Evolutionary conservation across 768 basidiomycete genomes (phyloP).

Genomic region (Lepiota venenata): DNA sequence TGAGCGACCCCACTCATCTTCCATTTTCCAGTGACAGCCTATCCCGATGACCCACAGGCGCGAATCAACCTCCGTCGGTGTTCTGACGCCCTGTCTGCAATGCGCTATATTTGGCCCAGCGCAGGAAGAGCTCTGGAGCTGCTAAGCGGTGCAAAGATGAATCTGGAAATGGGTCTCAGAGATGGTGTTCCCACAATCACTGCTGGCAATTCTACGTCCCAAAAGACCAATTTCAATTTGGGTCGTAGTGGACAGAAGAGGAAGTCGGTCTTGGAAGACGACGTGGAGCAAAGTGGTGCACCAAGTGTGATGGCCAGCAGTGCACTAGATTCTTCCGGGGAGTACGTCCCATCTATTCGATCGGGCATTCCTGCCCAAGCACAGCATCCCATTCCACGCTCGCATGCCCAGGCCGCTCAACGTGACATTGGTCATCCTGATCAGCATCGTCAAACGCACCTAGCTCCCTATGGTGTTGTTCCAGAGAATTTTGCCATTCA

Average conservation of each 20-base stretch:
- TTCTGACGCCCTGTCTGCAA: constrained; percentile 60
- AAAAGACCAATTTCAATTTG: constrained; percentile 5
- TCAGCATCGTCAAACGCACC: not conserved
- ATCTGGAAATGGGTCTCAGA: constrained; percentile 20
- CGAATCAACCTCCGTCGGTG: constrained; percentile 59
- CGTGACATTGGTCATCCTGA: not conserved
- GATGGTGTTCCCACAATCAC: constrained; percentile 16
- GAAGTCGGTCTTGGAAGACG: constrained; percentile 37
- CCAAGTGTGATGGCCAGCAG: constrained; percentile 2
- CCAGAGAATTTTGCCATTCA: constrained; percentile 7
- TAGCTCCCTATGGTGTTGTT: not conserved
- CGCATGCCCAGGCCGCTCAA: not conserved
- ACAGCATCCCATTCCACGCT: constrained; percentile 2
- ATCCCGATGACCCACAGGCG: constrained; percentile 69
- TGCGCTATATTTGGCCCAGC: constrained; percentile 74
- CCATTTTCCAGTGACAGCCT: constrained; percentile 47
- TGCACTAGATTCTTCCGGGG: constrained; percentile 1
- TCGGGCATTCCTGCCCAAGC: not conserved
- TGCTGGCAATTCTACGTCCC: not conserved
- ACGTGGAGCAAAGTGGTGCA: not conserved
- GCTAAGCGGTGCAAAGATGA: constrained; percentile 58
- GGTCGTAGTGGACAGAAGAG: constrained; percentile 49
- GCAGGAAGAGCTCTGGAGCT: constrained; percentile 74
- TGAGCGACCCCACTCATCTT: not conserved
- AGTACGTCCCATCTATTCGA: constrained; percentile 11